Conservation (phyloP, 2,329 filamentous ascomycete species). For the Diaporthe vexans region DNA sequence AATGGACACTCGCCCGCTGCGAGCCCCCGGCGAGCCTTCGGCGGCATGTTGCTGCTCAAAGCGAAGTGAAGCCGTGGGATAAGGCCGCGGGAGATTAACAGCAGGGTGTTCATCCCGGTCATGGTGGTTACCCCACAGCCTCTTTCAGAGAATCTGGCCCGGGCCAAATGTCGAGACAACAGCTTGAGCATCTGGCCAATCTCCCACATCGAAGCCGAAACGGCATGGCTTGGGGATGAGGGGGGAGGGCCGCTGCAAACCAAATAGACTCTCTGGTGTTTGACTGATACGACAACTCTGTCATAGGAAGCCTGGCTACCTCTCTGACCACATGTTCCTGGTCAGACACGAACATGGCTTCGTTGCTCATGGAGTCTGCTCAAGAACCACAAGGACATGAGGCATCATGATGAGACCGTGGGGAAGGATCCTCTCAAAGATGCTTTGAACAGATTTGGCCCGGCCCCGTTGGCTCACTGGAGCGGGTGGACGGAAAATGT, state of each 20-base stretch:
- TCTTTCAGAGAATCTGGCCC: conserved; percentile 1
- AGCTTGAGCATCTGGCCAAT: not conserved
- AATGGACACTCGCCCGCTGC: not conserved
- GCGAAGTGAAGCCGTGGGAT: conserved; percentile 17
- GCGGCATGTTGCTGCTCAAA: conserved; percentile 10
- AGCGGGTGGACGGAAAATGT: not conserved
- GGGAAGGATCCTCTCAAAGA: not conserved
- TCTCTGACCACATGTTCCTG: not conserved
- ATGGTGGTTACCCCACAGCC: conserved; percentile 17
- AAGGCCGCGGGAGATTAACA: not conserved
- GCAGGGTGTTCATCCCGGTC: not conserved
- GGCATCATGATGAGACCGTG: not conserved
- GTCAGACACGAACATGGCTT: too few relatives aligned
- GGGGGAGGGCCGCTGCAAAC: not conserved
- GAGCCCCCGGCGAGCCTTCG: conserved; percentile 21
- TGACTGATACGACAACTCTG: not conserved
- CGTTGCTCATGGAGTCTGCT: not conserved
- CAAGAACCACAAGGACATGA: not conserved
- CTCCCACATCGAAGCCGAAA: not conserved
- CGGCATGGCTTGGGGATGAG: conserved; percentile 3
- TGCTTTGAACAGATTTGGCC: not conserved
- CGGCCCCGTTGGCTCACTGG: not conserved
- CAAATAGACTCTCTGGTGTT: not conserved
- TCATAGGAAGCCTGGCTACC: not conserved
- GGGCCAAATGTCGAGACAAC: not conserved